Conservation (phyloP, 2,329 filamentous ascomycete species). For the Ascosphaera aggregata region DNA sequence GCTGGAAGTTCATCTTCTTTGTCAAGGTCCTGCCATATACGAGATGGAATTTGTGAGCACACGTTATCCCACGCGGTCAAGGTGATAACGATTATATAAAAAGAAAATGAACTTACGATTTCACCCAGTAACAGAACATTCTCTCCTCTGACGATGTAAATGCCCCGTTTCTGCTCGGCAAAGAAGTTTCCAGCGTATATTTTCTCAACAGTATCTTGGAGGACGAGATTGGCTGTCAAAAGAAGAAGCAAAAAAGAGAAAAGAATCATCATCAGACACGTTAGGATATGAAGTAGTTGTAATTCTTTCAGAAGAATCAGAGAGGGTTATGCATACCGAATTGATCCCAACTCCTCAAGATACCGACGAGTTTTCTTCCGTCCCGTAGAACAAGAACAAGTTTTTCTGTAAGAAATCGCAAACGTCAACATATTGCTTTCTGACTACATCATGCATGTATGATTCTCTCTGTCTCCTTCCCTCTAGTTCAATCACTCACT, state of each 20-base stretch:
- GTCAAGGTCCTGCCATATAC: constrained; percentile 47
- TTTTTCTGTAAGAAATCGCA: constrained; percentile 59
- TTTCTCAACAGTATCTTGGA: constrained; percentile 79
- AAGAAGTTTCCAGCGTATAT: constrained; percentile 56
- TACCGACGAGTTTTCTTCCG: constrained; percentile 79
- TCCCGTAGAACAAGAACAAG: constrained; percentile 78
- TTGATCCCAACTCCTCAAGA: constrained; percentile 90
- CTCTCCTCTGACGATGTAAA: constrained; percentile 84
- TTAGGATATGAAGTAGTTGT: background rate
- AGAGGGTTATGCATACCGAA: constrained; percentile 60
- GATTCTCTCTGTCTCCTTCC: no score
- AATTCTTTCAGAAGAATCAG: no score
- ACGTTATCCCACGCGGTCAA: no score
- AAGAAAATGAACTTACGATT: constrained; percentile 30
- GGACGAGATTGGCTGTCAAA: constrained; percentile 61
- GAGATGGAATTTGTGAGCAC: no score
- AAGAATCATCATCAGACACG: constrained; percentile 2
- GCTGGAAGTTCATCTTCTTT: constrained; percentile 69
- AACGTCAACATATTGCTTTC: no score
- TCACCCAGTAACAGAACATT: constrained; percentile 93
- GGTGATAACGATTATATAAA: background rate
- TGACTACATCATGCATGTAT: no score
- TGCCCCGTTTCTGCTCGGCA: constrained; percentile 62
- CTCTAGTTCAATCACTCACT: constrained; percentile 37
- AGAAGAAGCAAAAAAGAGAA: constrained; percentile 1